Conservation (phyloP, 495 filamentous ascomycete genomes). For the Friedmanniomyces simplex region DNA sequence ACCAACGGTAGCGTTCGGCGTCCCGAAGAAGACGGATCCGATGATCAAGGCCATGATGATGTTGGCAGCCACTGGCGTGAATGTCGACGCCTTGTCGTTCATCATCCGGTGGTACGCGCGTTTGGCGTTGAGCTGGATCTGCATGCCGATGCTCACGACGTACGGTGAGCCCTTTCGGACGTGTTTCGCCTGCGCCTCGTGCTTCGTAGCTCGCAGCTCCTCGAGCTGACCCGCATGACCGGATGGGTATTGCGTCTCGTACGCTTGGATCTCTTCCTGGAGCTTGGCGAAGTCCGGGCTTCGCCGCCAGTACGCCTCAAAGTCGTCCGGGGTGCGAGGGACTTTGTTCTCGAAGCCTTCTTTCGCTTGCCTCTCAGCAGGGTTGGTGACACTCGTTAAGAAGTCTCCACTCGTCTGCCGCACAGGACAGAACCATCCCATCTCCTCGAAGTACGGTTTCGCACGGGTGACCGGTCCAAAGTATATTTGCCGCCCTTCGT, state of each 20-base stretch:
- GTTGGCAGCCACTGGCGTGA: conserved; percentile 22
- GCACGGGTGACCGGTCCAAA: conserved; percentile 51
- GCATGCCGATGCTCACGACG: conserved; percentile 39
- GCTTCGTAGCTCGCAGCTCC: conserved; percentile 13
- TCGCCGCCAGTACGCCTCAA: conserved; percentile 18
- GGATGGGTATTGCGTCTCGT: conserved; percentile 11
- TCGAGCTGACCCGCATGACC: conserved; percentile 1
- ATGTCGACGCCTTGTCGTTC: conserved; percentile 29
- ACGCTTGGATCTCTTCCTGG: conserved; percentile 13
- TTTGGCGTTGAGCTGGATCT: conserved; percentile 39
- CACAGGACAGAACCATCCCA: conserved; percentile 30
- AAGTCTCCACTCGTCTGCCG: conserved; percentile 24
- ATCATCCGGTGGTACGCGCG: conserved; percentile 40
- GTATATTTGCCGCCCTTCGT: conserved; percentile 58
- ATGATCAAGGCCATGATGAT: conserved; percentile 34
- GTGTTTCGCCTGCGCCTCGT: conserved; percentile 21
- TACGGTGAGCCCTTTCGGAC: conserved; percentile 37
- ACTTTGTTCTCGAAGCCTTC: conserved; percentile 24
- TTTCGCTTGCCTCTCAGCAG: conserved; percentile 12
- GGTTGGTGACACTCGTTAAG: conserved; percentile 22
- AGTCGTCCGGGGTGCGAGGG: conserved; percentile 24
- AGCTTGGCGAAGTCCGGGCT: conserved; percentile 9
- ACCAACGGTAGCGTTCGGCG: conserved; percentile 31
- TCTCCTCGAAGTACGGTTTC: conserved; percentile 47
- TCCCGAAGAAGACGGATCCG: conserved; percentile 41